Evolutionary conservation across 192 early-diverging fungal genomes (phyloP).

Genomic region (Rhizoclosmatium sp.): DNA sequence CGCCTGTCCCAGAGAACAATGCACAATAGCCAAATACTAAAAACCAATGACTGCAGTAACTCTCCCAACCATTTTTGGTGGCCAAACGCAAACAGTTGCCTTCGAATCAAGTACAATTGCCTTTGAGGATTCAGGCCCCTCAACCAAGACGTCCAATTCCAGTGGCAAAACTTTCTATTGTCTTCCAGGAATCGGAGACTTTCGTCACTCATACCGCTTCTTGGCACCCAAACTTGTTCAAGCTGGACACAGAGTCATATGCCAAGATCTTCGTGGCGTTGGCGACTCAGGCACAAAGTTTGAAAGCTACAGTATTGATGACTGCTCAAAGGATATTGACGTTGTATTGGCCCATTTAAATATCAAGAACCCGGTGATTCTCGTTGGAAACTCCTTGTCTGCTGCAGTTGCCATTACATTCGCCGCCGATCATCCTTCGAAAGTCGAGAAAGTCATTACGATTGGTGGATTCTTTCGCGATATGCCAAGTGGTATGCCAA

Average conservation of each 20-base stretch:
- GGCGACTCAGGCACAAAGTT: conserved; percentile 39
- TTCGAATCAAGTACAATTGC: conserved; percentile 3
- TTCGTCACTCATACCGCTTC: conserved; percentile 41
- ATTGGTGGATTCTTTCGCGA: conserved; percentile 43
- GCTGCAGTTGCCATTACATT: conserved; percentile 31
- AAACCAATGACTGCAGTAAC: conserved; percentile 3
- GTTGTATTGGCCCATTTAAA: conserved; percentile 34
- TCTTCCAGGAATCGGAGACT: conserved; percentile 42
- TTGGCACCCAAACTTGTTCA: conserved; percentile 41
- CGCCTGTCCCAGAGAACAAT: neutral
- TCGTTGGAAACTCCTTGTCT: conserved; percentile 42
- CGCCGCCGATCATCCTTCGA: conserved; percentile 30
- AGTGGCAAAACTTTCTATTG: conserved; percentile 26
- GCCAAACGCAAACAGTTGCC: neutral
- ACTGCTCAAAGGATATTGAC: conserved; percentile 30
- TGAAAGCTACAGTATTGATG: conserved; percentile 23
- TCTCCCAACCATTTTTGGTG: conserved; percentile 28
- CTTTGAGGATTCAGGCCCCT: conserved; percentile 28
- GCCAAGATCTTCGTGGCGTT: conserved; percentile 36
- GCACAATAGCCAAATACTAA: neutral
- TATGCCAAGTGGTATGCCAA: conserved; percentile 35
- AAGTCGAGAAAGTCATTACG: conserved; percentile 32
- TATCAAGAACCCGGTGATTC: conserved; percentile 25
- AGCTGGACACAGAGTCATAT: conserved; percentile 39
- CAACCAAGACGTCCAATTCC: neutral